Evolutionary conservation across 1,139 yeast genomes (phyloP).

Genomic region (Suzukiozyma palmioleophila): DNA sequence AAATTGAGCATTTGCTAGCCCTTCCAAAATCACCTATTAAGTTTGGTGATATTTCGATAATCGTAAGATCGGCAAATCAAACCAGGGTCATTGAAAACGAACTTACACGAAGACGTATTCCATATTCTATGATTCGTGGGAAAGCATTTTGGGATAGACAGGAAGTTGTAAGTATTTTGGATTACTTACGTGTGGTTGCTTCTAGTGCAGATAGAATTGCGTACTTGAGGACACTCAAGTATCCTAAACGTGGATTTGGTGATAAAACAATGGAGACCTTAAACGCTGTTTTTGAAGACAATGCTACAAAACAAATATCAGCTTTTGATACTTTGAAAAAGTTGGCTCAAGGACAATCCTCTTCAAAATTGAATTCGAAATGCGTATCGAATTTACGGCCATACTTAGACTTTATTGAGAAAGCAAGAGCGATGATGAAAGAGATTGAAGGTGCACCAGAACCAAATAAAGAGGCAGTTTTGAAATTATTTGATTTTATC

Average conservation of each 20-base stretch:
- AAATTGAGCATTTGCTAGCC: slow-evolving; percentile 42
- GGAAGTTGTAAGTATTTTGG: slow-evolving; percentile 61
- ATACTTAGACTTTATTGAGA: slow-evolving; percentile 28
- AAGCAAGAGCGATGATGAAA: slow-evolving; percentile 17
- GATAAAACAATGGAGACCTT: slow-evolving; percentile 44
- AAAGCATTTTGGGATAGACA: slow-evolving; percentile 74
- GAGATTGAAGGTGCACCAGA: slow-evolving; percentile 6
- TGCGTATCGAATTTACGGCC: slow-evolving; percentile 3
- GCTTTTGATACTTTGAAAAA: slow-evolving; percentile 5
- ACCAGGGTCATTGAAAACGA: slow-evolving; percentile 60
- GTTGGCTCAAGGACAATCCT: neutral
- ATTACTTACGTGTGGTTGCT: slow-evolving; percentile 57
- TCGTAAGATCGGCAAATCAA: slow-evolving; percentile 60
- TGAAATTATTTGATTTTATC: slow-evolving; percentile 23
- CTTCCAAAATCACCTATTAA: slow-evolving; percentile 34
- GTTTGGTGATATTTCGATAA: slow-evolving; percentile 61
- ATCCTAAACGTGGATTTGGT: slow-evolving; percentile 74
- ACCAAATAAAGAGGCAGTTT: slow-evolving; percentile 5
- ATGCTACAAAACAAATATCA: slow-evolving; percentile 5
- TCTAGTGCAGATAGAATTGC: slow-evolving; percentile 50
- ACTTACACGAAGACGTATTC: slow-evolving; percentile 50
- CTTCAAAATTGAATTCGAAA: slow-evolving; percentile 4
- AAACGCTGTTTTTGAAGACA: neutral
- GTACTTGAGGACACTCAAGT: slow-evolving; percentile 49
- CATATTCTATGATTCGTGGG: slow-evolving; percentile 68